Evolutionary conservation across 192 early-diverging fungal species (phyloP).

Genomic region (Spizellomyces punctatus): DNA sequence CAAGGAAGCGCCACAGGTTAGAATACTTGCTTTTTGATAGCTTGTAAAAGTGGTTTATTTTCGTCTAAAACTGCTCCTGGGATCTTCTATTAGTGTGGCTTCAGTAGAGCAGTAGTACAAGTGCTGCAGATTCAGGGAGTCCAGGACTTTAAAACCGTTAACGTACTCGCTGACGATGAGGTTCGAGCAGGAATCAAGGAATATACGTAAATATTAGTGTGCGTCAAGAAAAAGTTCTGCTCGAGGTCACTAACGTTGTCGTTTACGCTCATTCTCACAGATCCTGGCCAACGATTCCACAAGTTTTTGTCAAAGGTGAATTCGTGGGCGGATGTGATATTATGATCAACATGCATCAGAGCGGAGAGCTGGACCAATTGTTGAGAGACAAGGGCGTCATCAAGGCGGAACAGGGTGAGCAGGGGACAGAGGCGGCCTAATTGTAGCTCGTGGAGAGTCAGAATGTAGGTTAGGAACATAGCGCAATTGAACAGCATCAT

Average conservation of each 20-base stretch:
- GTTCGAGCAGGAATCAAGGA: slow-evolving; percentile 94
- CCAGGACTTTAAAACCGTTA: slow-evolving; percentile 73
- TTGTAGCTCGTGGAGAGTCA: no score
- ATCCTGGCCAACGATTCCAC: slow-evolving; percentile 93
- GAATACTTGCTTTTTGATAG: background rate
- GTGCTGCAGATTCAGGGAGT: slow-evolving; percentile 84
- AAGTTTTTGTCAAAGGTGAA: slow-evolving; percentile 94
- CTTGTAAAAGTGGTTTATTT: background rate
- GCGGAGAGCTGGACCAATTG: slow-evolving; percentile 83
- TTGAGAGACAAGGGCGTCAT: slow-evolving; percentile 77
- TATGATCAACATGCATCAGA: slow-evolving; percentile 82
- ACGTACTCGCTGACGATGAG: slow-evolving; percentile 89
- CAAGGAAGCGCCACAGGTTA: slow-evolving; percentile 73
- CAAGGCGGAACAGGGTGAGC: slow-evolving; percentile 5
- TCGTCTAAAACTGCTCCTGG: slow-evolving; percentile 15
- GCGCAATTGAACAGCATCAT: no score
- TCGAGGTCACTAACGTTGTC: no score
- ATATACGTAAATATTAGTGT: slow-evolving; percentile 61
- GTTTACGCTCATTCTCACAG: slow-evolving; percentile 12
- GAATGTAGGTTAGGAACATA: no score
- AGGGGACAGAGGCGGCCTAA: no score
- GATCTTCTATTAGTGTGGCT: slow-evolving; percentile 68
- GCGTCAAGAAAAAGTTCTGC: no score
- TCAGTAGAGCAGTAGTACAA: slow-evolving; percentile 91
- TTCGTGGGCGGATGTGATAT: slow-evolving; percentile 96